These are phyloP conservation scores for Ceratocystis cubensis DNA, from an alignment of 2,329 filamentous ascomycete genomes.

Conservation along the genomic window DNA sequence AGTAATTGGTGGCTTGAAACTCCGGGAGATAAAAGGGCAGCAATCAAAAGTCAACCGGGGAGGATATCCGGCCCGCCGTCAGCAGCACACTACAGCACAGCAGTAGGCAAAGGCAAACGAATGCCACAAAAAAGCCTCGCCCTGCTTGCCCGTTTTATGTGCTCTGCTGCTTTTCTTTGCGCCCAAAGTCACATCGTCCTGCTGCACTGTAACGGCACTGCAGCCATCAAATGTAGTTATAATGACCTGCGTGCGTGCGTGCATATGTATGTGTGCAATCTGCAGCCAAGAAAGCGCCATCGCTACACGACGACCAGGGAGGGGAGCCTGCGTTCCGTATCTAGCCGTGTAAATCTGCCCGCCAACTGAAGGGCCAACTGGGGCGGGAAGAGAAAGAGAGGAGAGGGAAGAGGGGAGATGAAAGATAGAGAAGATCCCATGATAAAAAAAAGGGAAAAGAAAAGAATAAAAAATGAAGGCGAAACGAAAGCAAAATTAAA, in stretches of 20 bases:
- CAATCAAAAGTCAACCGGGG: neutral
- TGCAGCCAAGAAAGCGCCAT: neutral
- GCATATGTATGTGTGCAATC: neutral
- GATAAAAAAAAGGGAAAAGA: too few relatives aligned
- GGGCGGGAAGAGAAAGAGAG: neutral
- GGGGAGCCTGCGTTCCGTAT: too few relatives aligned
- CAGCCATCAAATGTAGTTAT: neutral
- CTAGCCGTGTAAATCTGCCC: neutral
- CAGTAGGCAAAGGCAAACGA: neutral
- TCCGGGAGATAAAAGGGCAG: neutral
- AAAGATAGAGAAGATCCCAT: too few relatives aligned
- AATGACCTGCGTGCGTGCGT: neutral
- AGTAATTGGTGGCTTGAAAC: slow-evolving; percentile 21
- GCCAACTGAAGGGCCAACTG: neutral
- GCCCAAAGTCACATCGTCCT: neutral
- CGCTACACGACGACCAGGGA: neutral
- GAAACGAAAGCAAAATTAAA: too few relatives aligned
- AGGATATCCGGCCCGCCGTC: slow-evolving; percentile 1
- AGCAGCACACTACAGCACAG: neutral
- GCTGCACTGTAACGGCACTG: neutral
- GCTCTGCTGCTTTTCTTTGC: neutral
- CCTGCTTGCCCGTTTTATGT: neutral
- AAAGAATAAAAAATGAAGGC: too few relatives aligned
- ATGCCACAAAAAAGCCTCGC: neutral
- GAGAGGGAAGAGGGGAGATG: too few relatives aligned